These are phyloP conservation scores for Martensiomyces pterosporus DNA, from an alignment of 192 early-diverging fungal genomes.

Conservation along the genomic window DNA sequence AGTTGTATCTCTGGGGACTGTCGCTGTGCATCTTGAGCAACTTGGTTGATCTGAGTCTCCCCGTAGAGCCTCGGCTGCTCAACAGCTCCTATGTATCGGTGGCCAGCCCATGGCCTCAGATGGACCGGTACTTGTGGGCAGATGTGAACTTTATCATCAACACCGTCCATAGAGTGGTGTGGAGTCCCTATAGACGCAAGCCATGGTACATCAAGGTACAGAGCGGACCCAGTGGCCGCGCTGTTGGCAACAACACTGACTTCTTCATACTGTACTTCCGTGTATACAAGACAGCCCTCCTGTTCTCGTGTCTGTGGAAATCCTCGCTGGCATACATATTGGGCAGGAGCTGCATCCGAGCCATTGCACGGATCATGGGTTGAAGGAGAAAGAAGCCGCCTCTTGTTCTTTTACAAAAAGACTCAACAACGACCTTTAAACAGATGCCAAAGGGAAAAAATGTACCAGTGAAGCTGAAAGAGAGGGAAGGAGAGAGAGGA, in stretches of 20 bases:
- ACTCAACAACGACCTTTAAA: too few relatives aligned
- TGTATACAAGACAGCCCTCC: conserved; percentile 10
- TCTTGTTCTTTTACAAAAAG: too few relatives aligned
- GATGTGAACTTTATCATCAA: conserved; percentile 32
- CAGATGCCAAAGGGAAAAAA: too few relatives aligned
- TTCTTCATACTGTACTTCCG: conserved; percentile 19
- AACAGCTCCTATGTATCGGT: conserved; percentile 16
- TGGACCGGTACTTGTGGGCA: conserved; percentile 24
- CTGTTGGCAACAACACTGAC: conserved; percentile 14
- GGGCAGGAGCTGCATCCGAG: too few relatives aligned
- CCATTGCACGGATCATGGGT: too few relatives aligned
- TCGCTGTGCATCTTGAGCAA: conserved; percentile 26
- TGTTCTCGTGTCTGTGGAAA: conserved; percentile 17
- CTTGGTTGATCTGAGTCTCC: conserved; percentile 35
- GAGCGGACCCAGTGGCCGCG: background rate
- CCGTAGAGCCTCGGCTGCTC: conserved; percentile 6
- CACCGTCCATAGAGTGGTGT: conserved; percentile 1
- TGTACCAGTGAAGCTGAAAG: background rate
- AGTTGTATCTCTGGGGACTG: conserved; percentile 45
- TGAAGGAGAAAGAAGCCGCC: too few relatives aligned
- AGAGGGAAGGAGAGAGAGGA: background rate
- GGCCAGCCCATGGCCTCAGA: conserved; percentile 36
- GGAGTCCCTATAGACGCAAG: conserved; percentile 27
- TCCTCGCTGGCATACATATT: too few relatives aligned
- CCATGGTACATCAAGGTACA: conserved; percentile 18